Percentiles rank a stretch among this genome's conserved stretches.
Conservation (phyloP, 805 yeast species). For the Yamadazyma akitaensis region DNA sequence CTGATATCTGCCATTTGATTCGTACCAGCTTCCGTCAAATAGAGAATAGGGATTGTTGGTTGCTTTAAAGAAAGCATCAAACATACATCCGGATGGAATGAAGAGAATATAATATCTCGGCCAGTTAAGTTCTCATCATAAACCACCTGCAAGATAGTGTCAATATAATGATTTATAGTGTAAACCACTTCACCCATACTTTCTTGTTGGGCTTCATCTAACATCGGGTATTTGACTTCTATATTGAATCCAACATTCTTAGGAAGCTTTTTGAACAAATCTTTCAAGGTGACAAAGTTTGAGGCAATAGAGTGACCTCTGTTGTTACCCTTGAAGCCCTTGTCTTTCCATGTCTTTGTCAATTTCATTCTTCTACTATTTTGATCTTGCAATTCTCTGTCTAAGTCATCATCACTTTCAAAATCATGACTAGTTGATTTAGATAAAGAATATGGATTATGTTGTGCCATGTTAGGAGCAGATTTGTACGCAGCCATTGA, state of each 20-base stretch:
- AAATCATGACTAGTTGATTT: constrained; percentile 4
- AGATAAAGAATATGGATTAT: neutral
- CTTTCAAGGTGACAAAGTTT: constrained; percentile 83
- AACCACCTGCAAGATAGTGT: constrained; percentile 75
- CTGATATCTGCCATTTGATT: constrained; percentile 83
- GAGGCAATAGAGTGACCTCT: constrained; percentile 90
- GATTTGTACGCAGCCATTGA: constrained; percentile 38
- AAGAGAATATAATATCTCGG: constrained; percentile 84
- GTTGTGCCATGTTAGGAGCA: constrained; percentile 24
- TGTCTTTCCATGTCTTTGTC: constrained; percentile 83
- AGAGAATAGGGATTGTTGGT: constrained; percentile 88
- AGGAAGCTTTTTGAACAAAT: constrained; percentile 79
- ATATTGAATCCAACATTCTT: constrained; percentile 86
- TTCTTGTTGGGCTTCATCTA: constrained; percentile 86
- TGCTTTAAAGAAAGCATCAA: constrained; percentile 82
- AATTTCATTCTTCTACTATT: constrained; percentile 67
- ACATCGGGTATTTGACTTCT: constrained; percentile 93
- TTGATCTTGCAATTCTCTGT: constrained; percentile 37
- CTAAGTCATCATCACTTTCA: constrained; percentile 27
- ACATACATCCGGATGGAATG: constrained; percentile 94
- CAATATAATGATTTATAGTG: constrained; percentile 85
- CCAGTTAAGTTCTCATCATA: constrained; percentile 71
- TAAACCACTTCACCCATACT: constrained; percentile 81
- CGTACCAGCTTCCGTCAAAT: constrained; percentile 87
- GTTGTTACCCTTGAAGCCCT: constrained; percentile 89